These are phyloP conservation scores for Pseudonitzschia pungens DNA, from an alignment of 108 stramenopile species.

Conservation along the genomic window DNA sequence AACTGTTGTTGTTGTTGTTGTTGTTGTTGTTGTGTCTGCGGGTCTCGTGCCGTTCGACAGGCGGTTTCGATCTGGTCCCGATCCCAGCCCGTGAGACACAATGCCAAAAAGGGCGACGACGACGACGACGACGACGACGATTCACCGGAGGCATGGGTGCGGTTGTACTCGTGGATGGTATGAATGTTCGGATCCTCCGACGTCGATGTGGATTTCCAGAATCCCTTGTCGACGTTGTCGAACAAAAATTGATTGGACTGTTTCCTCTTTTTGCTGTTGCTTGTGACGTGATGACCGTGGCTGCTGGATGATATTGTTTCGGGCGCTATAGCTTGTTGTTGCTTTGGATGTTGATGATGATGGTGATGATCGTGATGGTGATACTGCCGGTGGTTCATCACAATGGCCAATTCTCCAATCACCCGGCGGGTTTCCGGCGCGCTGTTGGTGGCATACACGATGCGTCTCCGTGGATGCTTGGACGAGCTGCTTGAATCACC, in stretches of 20 bases:
- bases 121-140: too few relatives aligned
- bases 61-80: slow-evolving; percentile 33
- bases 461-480: slow-evolving; percentile 52
- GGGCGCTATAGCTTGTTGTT: too few relatives aligned
- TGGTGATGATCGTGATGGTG: neutral
- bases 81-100: slow-evolving; percentile 3
- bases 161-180: neutral
- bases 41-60: slow-evolving; percentile 71
- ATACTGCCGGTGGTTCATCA: slow-evolving; percentile 64
- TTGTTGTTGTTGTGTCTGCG: neutral
- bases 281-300: neutral
- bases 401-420: slow-evolving; percentile 86
- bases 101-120: neutral
- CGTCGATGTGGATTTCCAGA: neutral
- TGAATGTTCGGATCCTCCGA: neutral
- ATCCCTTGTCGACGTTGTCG: slow-evolving; percentile 17
- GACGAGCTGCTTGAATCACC: slow-evolving; percentile 79
- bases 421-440: slow-evolving; percentile 95
- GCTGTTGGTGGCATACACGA: slow-evolving; percentile 4
- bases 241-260: neutral
- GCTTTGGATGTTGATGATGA: neutral
- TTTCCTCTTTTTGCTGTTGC: slow-evolving; percentile 1
- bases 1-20: too few relatives aligned
- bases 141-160: neutral
- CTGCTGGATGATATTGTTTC: too few relatives aligned